Base-by-base conservation (phyloP, 805 yeast species). In the Priceomyces carsonii region DNA sequence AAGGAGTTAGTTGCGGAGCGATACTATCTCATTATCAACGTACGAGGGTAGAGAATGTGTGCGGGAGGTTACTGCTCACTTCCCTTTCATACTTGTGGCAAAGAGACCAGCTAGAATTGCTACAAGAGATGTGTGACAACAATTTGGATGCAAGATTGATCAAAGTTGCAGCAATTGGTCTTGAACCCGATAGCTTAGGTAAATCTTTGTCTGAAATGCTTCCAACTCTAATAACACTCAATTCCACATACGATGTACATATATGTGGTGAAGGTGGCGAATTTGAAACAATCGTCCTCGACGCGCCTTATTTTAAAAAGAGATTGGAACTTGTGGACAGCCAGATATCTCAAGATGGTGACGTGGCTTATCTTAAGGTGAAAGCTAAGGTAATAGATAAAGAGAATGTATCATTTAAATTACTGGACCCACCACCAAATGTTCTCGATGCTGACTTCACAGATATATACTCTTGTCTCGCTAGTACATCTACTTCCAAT, bases 241-340 rank as follows among this genome's bases (percentile, higher is more conserved):
- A 89, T 55, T 40, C 55, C 7, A 62, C 66, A 57, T 90, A 77
- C 60, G 95, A 90, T 2, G 85, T 90, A 9, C 96, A 91, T 57
- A 80, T 93, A 0, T 93, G 99, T 64, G 99, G 99, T 9, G 99
- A 93, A 66, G 99, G 99, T 21, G 99, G 99, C 1, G 99, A 93
- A 59, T 93, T 88, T 59, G 99, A 93, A 57, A 83, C 96, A 0
- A 65, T 91, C 47, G 98, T 91, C 2, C 66, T 93, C 18, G 96
- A 93, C 58, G 87, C 95, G 1, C 95, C 96, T 0, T 82, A 87
- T 41, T 93, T 91, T 63, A 63, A 62, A 20, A 66, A 74, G 29
- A 63, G 56, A 34, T 55, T 82, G 28, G 63, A 59, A 6, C 59
- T 84, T 12, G 55, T 47, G 1, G 62, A 69, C 2, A 55, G 54